Base-by-base conservation (phyloP, 768 basidiomycete genomes). In the Russula sp. region DNA sequence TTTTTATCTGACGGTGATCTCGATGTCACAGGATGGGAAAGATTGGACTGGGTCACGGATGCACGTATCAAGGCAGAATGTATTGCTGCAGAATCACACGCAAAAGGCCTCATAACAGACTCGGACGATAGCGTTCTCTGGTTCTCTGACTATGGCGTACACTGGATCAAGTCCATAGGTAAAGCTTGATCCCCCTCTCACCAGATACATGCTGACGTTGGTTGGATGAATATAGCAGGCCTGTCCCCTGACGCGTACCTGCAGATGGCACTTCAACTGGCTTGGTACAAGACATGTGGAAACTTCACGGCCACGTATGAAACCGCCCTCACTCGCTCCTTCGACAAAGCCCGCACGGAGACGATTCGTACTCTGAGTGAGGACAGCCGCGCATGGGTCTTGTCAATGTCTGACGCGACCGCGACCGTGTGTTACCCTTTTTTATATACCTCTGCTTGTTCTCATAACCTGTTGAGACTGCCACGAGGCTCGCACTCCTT, bases 261-360 rank as follows among this genome's bases (percentile, higher is more conserved):
- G 52, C 95, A 98, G 71, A 88, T 96, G 81, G 90, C 85, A 0
- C 78, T 97, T 20, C 95, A 98, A 70, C 81, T 97, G 10, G 94
- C 93, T 4, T 97, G 89, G 86, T 91, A 88, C 75, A 83, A 81
- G 70, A 83, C 85, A 22, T 88, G 85, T 49, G 84, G 83, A 11
- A 74, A 78, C 60, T 87, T 91, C 68, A 90, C 91, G 4, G 91
- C 95, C 1, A 93, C 90, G 7, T 97, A 98, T 71, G 95, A 98
- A 74, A 97, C 94, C 0, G 90, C 87, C 0, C 80, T 95, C 36
- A 96, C 95, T 2, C 83, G 93, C 29, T 80, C 89, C 72, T 95
- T 95, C 75, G 77, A 86, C 62, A 84, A 86, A 64, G 95, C 93
- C 16, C 83, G 95, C 18, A 97, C 94, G 1, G 95, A 98, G 70